phyloP scores from a whole-genome alignment of 768 basidiomycete genomes.

The Pholiota microspora region DNA sequence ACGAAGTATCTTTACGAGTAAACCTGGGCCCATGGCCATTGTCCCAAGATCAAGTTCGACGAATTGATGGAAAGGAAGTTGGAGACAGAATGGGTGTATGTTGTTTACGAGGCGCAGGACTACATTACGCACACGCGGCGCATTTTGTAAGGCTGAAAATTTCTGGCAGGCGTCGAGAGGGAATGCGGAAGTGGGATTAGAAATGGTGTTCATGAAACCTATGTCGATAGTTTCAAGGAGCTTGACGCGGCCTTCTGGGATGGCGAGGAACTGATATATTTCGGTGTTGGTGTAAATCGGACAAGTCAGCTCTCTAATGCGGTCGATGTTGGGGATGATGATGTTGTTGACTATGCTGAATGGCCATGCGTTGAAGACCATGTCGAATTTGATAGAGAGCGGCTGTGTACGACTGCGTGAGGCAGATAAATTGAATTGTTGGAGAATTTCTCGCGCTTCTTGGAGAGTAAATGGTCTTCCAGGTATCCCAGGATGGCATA shows the following conservation, averaged over 20 bases:
- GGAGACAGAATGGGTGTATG: not conserved
- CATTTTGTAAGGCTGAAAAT: not conserved
- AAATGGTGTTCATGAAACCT: not conserved
- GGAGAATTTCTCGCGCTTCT: too few relatives aligned
- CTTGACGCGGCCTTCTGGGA: not conserved
- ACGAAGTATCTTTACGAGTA: not conserved
- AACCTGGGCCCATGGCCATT: not conserved
- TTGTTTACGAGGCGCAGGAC: not conserved
- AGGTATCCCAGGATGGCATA: too few relatives aligned
- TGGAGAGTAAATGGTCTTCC: not conserved
- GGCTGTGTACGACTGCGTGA: not conserved
- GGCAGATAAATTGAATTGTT: not conserved
- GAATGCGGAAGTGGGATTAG: not conserved
- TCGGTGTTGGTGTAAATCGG: not conserved
- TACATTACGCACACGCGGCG: not conserved
- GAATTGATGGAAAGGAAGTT: not conserved
- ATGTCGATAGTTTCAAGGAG: not conserved
- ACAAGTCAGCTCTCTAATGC: not conserved
- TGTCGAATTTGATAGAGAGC: not conserved
- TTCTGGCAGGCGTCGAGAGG: not conserved
- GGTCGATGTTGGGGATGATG: not conserved
- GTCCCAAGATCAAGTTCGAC: not conserved
- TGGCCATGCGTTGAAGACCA: not conserved
- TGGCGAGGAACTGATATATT: not conserved
- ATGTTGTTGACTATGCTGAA: not conserved